phyloP scores from a whole-genome alignment of 2,329 filamentous ascomycete genomes.

The Graphilbum fragrans region DNA sequence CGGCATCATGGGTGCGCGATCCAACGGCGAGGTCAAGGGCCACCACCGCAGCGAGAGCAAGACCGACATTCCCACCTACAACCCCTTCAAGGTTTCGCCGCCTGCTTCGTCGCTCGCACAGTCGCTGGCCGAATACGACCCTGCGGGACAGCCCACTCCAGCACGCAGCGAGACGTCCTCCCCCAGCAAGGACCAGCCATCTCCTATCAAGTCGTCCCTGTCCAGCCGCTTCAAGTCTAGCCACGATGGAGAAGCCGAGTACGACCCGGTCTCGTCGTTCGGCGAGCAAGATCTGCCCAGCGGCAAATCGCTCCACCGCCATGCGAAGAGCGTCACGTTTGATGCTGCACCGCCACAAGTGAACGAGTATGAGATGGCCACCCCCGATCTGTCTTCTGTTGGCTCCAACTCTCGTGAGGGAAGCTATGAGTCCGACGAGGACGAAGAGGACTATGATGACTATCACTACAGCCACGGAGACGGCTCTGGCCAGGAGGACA shows the following conservation, averaged over 20 bases:
- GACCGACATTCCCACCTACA: constrained; percentile 45
- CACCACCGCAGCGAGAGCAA: constrained; percentile 46
- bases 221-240: constrained; percentile 54
- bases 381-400: constrained; percentile 86
- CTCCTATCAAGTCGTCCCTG: constrained; percentile 83
- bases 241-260: constrained; percentile 58
- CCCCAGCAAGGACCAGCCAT: constrained; percentile 59
- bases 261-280: constrained; percentile 52
- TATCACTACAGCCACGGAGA: constrained; percentile 38
- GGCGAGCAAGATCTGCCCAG: constrained; percentile 48
- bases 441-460: constrained; percentile 55
- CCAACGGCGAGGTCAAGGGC: constrained; percentile 32
- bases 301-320: constrained; percentile 61
- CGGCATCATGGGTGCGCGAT: constrained; percentile 39
- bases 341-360: constrained; percentile 86
- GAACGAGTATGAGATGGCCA: constrained; percentile 97
- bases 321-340: constrained; percentile 95
- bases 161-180: constrained; percentile 18
- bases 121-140: neutral
- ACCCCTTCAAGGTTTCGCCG: constrained; percentile 33
- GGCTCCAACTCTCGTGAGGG: constrained; percentile 84
- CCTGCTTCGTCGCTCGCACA: constrained; percentile 15
- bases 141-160: too few species aligned
- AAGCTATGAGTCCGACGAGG: constrained; percentile 79
- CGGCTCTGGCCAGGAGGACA: constrained; percentile 61